Conservation (phyloP, 108 stramenopile genomes). For the Aurantiochytrium sp. region DNA sequence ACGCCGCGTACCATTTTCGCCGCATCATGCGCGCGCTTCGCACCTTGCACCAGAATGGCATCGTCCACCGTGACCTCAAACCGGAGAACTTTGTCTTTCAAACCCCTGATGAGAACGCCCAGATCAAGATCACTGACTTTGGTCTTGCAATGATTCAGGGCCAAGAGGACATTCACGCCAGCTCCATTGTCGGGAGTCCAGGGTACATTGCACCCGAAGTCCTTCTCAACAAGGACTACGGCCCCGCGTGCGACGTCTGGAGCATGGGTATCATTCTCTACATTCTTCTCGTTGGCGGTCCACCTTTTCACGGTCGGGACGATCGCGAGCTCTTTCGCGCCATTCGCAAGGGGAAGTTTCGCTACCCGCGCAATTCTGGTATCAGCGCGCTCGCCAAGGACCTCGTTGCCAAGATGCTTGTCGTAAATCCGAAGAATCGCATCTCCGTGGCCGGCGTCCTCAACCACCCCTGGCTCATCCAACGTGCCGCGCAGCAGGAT, state of each 20-base stretch:
- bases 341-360: conserved; percentile 16
- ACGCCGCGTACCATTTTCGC: conserved; percentile 48
- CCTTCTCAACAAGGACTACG: background rate
- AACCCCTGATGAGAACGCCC: background rate
- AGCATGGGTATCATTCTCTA: conserved; percentile 23
- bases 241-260: conserved; percentile 13
- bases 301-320: background rate
- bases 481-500: background rate
- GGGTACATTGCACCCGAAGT: conserved; percentile 28
- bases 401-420: conserved; percentile 37
- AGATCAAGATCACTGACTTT: conserved; percentile 15
- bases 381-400: conserved; percentile 42
- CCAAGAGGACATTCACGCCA: background rate
- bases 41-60: background rate
- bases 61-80: conserved; percentile 22
- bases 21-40: background rate
- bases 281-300: conserved; percentile 19
- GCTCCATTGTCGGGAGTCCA: conserved; percentile 5
- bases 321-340: background rate
- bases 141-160: background rate
- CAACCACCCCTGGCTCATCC: conserved; percentile 22
- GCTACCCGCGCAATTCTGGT: conserved; percentile 30
- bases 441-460: conserved; percentile 45
- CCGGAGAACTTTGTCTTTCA: conserved; percentile 23
- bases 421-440: conserved; percentile 37